phyloP scores from a whole-genome alignment of 2,329 filamentous ascomycete species.

The Reticulascus tulasneorum region DNA sequence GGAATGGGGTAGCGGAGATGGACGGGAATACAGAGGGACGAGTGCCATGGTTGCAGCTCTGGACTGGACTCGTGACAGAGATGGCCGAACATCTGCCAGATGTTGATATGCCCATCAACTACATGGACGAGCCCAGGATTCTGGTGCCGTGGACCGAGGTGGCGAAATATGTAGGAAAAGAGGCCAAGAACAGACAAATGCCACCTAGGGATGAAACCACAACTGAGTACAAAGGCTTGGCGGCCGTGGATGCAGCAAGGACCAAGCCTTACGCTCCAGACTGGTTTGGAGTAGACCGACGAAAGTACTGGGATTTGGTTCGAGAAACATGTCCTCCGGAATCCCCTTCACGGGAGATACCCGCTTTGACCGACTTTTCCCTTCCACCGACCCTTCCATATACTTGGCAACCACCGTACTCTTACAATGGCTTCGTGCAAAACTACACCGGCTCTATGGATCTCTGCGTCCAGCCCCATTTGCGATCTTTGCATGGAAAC shows the following conservation, averaged over 20 bases:
- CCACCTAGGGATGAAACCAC: constrained; percentile 38
- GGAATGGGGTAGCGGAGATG: constrained; percentile 36
- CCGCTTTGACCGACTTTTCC: constrained; percentile 23
- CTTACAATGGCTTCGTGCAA: constrained; percentile 45
- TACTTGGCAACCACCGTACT: constrained; percentile 30
- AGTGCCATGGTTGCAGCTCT: constrained; percentile 43
- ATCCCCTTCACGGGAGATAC: constrained; percentile 39
- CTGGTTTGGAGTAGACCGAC: constrained; percentile 10
- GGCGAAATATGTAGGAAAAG: constrained; percentile 43
- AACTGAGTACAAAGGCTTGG: constrained; percentile 37
- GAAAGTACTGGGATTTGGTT: constrained; percentile 54
- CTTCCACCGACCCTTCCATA: constrained; percentile 28
- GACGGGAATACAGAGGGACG: constrained; percentile 34
- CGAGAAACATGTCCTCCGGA: constrained; percentile 54
- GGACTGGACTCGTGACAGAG: constrained; percentile 45
- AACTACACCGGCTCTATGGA: constrained; percentile 58
- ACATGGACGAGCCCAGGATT: constrained; percentile 60
- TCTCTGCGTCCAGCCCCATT: constrained; percentile 54
- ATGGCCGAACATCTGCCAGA: constrained; percentile 55
- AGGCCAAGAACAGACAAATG: constrained; percentile 39
- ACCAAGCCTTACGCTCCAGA: constrained; percentile 25
- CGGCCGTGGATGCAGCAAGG: constrained; percentile 28
- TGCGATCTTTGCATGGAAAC: constrained; percentile 50
- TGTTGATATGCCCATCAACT: constrained; percentile 64
- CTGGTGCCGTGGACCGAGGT: constrained; percentile 57